Evolutionary conservation across 192 early-diverging fungal genomes (phyloP), one percentile per base, ranked within the genome.

Genomic region (Backusella circina): DNA sequence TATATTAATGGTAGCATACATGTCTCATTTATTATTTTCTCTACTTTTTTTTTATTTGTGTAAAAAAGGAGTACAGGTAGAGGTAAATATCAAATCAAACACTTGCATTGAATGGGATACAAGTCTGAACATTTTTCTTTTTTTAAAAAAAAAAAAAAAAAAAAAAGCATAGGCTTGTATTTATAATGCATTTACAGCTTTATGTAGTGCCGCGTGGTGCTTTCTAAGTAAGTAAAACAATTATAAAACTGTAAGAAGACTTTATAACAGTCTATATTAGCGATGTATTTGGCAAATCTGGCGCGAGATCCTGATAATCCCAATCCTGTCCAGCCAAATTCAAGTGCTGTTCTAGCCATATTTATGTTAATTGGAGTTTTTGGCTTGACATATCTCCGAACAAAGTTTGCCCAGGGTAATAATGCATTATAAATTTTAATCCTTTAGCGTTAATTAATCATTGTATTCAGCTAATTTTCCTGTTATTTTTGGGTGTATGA

Each of bases 331-430:
- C 78, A 79, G 64, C 50, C 70, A 32, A 64, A 61, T 8, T 61
- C 38, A 15, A 70, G 69, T 31, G 74, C 47, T 15, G 65, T 79
- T 31, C 32, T 79, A 21, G 70, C 73, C 15, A 37, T 79, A 13
- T 79, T 79, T 37, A 39, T 79, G 39, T 75, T 79, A 18, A 67
- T 79, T 61, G 78, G 73, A 1, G 70, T 74, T 15, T 79, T 79
- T 35, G 38, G 61, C 41, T 8, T 72, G 2, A 79, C 75, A 50
- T 79, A 75, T 39, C 26, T 79, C 9, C 36, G 78, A 65, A 67
- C 70, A 21, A 71, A 50, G 26, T 75, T 75, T 68, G 70, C 67
- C 1, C 70, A 79, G 72, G 74, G 78, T 79, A 72, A 61, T 23
- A 4, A 13, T 12, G 23, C 16, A 35, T 31, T 9, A 31, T 64